phyloP scores from a whole-genome alignment of 306 rosid species.

The Malus sieversii region DNA sequence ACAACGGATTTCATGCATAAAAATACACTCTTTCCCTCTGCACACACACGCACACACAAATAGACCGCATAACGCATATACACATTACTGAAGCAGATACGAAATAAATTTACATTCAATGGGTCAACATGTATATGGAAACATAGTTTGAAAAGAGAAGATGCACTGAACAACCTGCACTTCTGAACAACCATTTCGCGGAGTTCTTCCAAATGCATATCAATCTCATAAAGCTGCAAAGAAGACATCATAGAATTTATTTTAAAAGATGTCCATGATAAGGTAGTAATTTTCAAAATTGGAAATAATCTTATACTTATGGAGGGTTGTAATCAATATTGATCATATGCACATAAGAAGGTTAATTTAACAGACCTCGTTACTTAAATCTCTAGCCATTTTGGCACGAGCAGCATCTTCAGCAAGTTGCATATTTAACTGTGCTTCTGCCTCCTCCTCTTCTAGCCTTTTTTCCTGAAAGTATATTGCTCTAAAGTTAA shows the following conservation, averaged over 20 bases:
- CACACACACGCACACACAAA: not conserved
- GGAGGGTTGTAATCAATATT: not conserved
- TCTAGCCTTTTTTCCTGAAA: slow-evolving; percentile 74
- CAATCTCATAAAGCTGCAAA: slow-evolving; percentile 70
- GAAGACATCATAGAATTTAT: slow-evolving; percentile 12
- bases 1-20: not conserved
- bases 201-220: slow-evolving; percentile 65
- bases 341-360: slow-evolving; percentile 9
- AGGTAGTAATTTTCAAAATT: not conserved
- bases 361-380: slow-evolving; percentile 46
- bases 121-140: not conserved
- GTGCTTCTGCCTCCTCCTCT: slow-evolving; percentile 77
- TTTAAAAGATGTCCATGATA: not conserved
- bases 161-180: slow-evolving; percentile 57
- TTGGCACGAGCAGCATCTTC: slow-evolving; percentile 79
- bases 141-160: not conserved
- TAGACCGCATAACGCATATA: not conserved
- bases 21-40: not conserved
- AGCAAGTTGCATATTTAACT: slow-evolving; percentile 61
- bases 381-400: slow-evolving; percentile 68
- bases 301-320: not conserved
- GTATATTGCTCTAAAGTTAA: slow-evolving; percentile 14
- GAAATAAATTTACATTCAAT: not conserved
- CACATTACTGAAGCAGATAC: not conserved
- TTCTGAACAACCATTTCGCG: slow-evolving; percentile 66